Evolutionary conservation across 805 yeast genomes (phyloP).

Genomic region (Candida railenensis): DNA sequence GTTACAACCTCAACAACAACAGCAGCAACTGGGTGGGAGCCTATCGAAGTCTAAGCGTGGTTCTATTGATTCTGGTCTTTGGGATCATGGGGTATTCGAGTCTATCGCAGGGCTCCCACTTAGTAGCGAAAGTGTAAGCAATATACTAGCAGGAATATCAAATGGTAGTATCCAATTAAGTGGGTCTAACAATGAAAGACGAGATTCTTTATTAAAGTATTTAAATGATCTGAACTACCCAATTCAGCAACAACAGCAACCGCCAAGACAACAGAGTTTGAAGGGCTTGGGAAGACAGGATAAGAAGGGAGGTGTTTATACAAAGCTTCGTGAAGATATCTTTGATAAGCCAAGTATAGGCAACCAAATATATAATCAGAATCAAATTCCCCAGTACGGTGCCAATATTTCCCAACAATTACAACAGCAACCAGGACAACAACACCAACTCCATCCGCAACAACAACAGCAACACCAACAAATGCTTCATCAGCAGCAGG

Average conservation of each 20-base stretch:
- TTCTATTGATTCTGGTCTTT: constrained; percentile 23
- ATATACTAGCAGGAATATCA: constrained; percentile 32
- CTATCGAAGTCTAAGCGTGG: constrained; percentile 24
- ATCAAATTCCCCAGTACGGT: not conserved
- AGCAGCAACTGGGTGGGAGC: constrained; percentile 12
- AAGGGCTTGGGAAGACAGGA: constrained; percentile 9
- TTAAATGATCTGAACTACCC: constrained; percentile 31
- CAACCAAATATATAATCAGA: not conserved
- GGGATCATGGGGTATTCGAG: constrained; percentile 15
- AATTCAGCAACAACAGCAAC: constrained; percentile 5
- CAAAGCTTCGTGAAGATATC: constrained; percentile 38
- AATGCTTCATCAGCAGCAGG: constrained; percentile 4
- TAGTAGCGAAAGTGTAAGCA: constrained; percentile 30
- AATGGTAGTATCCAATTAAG: constrained; percentile 39
- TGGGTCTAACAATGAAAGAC: constrained; percentile 37
- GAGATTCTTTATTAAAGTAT: constrained; percentile 38
- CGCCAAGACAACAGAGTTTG: constrained; percentile 4
- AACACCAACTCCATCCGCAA: not conserved
- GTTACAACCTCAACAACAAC: constrained; percentile 8
- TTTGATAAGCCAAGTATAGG: constrained; percentile 21
- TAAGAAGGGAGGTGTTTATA: constrained; percentile 9
- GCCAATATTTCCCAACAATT: not conserved
- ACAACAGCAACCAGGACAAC: constrained; percentile 4
- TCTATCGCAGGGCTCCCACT: constrained; percentile 25
- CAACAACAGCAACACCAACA: constrained; percentile 2